Conservation (phyloP, 257 asterid species). For the Capsicum pubescens region DNA sequence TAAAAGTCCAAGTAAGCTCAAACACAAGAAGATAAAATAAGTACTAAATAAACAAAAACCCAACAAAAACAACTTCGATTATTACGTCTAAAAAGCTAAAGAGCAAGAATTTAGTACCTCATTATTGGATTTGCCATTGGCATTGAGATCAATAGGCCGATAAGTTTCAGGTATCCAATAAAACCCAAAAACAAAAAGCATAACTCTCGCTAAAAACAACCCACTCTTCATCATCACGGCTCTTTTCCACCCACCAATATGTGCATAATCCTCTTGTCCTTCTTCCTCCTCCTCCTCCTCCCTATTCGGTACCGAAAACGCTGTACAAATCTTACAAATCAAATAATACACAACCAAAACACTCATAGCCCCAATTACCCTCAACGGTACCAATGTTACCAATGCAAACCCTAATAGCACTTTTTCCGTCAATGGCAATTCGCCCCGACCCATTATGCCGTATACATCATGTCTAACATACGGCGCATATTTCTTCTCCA, state of each 20-base stretch:
- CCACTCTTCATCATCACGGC: conserved; percentile 69
- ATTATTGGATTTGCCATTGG: conserved; percentile 36
- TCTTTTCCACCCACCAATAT: conserved; percentile 90
- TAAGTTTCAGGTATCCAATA: conserved; percentile 61
- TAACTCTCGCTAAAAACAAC: conserved; percentile 61
- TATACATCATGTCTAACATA: conserved; percentile 74
- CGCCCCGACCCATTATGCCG: conserved; percentile 82
- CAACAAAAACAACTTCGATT: background rate
- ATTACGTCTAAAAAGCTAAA: background rate
- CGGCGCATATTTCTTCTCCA: conserved; percentile 76
- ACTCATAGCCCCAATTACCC: conserved; percentile 55
- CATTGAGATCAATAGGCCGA: conserved; percentile 37
- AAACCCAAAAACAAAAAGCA: conserved; percentile 82
- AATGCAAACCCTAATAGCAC: conserved; percentile 60
- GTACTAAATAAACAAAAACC: background rate
- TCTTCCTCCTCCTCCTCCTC: conserved; percentile 55
- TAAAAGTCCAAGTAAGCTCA: too few species aligned
- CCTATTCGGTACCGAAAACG: conserved; percentile 59
- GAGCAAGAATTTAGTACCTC: conserved; percentile 43
- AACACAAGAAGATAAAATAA: too few species aligned
- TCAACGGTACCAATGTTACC: conserved; percentile 65
- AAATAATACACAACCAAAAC: conserved; percentile 69
- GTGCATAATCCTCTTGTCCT: conserved; percentile 94
- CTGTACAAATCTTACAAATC: conserved; percentile 83
- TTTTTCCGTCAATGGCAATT: conserved; percentile 64